Evolutionary conservation across 306 rosid genomes (phyloP).

Genomic region (Benincasa hispida): DNA sequence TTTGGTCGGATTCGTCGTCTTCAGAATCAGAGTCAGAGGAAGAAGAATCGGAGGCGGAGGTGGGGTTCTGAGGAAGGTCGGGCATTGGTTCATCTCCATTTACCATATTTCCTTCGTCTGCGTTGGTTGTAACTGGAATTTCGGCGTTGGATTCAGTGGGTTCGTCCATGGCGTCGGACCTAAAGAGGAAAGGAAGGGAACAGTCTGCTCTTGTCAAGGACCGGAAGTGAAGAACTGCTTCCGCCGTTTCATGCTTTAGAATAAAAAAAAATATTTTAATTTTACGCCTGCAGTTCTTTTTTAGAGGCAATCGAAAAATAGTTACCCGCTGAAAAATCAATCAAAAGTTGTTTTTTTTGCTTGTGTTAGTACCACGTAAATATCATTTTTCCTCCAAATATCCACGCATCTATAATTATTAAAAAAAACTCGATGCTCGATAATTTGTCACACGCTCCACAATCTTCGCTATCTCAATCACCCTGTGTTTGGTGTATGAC

Average conservation of each 20-base stretch:
- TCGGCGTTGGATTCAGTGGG: slow-evolving; percentile 11
- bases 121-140: background rate
- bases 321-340: too few relatives aligned
- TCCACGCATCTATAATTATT: too few relatives aligned
- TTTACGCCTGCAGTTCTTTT: too few relatives aligned
- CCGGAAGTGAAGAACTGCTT: background rate
- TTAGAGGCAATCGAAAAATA: too few relatives aligned
- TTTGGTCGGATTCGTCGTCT: slow-evolving; percentile 47
- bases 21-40: slow-evolving; percentile 26
- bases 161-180: slow-evolving; percentile 26
- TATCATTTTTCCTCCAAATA: too few relatives aligned
- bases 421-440: too few relatives aligned
- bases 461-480: too few relatives aligned
- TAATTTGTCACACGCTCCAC: too few relatives aligned
- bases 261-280: background rate
- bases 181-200: background rate
- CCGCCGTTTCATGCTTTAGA: background rate
- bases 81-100: slow-evolving; percentile 22
- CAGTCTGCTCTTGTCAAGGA: background rate
- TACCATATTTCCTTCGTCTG: background rate
- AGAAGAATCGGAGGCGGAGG: slow-evolving; percentile 14
- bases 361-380: too few relatives aligned
- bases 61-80: slow-evolving; percentile 17
- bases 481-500: too few relatives aligned
- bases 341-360: too few relatives aligned